A percentile compares a stretch with the other conserved stretches of the same genome.
These are phyloP conservation scores for Trifolium dubium DNA, from an alignment of 306 rosid species.

Conservation along the genomic window DNA sequence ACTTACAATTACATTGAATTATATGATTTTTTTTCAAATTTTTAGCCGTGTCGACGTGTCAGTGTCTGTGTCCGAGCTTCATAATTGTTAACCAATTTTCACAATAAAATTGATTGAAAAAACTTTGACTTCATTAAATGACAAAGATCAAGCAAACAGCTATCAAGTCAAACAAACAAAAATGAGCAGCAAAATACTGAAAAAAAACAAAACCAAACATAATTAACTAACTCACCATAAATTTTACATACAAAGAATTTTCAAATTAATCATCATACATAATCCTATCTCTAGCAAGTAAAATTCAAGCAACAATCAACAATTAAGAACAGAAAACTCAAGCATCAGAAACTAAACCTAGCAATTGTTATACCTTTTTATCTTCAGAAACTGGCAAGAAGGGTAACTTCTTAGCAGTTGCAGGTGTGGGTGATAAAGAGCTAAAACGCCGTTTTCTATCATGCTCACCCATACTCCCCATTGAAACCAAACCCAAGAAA, in stretches of 20 bases:
- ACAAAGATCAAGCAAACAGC: neutral
- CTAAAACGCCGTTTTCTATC: conserved; percentile 92
- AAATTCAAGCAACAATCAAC: too few relatives aligned
- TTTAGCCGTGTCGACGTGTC: too few relatives aligned
- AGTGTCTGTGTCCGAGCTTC: too few relatives aligned
- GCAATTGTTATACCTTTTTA: conserved; percentile 65
- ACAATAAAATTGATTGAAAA: conserved; percentile 2
- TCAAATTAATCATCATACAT: conserved; percentile 5
- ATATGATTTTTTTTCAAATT: too few relatives aligned
- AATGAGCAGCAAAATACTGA: conserved; percentile 1
- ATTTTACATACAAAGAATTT: too few relatives aligned
- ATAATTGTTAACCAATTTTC: neutral
- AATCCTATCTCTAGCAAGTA: too few relatives aligned
- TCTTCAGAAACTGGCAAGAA: conserved; percentile 76
- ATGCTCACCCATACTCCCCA: conserved; percentile 91
- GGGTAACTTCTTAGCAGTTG: conserved; percentile 73
- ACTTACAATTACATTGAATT: too few relatives aligned
- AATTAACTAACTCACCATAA: conserved; percentile 12
- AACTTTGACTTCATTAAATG: conserved; percentile 4
- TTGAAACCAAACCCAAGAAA: conserved; percentile 72
- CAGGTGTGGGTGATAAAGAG: conserved; percentile 81
- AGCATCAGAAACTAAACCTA: too few relatives aligned
- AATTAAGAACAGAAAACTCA: too few relatives aligned
- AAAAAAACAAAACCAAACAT: neutral
- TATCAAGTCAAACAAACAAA: neutral